Percentiles rank a stretch among this genome's conserved stretches.
Evolutionary conservation across 2,329 filamentous ascomycete species (phyloP).

Genomic region (Calonectria fujianensis): DNA sequence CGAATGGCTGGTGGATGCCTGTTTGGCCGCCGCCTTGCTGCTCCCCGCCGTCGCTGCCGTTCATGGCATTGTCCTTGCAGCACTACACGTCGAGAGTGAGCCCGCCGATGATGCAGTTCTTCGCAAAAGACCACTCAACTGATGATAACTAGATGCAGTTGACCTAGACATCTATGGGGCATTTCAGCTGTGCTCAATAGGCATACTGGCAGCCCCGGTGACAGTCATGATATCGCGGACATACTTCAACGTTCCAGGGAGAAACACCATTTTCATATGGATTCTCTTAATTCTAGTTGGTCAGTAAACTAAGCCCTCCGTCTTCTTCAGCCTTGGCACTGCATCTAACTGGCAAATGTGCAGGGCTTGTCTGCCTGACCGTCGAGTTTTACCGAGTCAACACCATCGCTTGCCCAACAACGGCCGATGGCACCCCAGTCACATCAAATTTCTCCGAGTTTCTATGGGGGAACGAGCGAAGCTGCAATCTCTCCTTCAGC

Average conservation of each 20-base stretch:
- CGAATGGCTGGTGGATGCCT: slow-evolving; percentile 78
- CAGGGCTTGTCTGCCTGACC: slow-evolving; percentile 76
- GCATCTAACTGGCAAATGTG: not conserved
- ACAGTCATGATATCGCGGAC: slow-evolving; percentile 77
- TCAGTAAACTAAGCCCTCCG: slow-evolving; percentile 52
- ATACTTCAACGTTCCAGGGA: slow-evolving; percentile 78
- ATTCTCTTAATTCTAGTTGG: slow-evolving; percentile 76
- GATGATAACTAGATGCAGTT: slow-evolving; percentile 69
- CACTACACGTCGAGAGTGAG: slow-evolving; percentile 75
- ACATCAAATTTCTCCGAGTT: slow-evolving; percentile 63
- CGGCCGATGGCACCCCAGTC: slow-evolving; percentile 62
- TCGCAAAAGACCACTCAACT: not conserved
- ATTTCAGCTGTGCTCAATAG: slow-evolving; percentile 80
- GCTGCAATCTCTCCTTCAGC: slow-evolving; percentile 69
- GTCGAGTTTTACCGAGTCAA: slow-evolving; percentile 78
- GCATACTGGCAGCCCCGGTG: slow-evolving; percentile 77
- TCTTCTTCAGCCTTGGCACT: not conserved
- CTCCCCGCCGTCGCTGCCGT: slow-evolving; percentile 79
- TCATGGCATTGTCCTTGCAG: slow-evolving; percentile 77
- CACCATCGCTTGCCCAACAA: slow-evolving; percentile 64
- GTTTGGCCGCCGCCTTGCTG: slow-evolving; percentile 77
- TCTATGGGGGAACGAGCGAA: slow-evolving; percentile 61
- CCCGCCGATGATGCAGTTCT: slow-evolving; percentile 14
- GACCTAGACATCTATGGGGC: slow-evolving; percentile 82
- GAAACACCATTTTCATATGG: slow-evolving; percentile 81